Evolutionary conservation across 2,329 filamentous ascomycete species (phyloP), one percentile per base, ranked within the genome.

Genomic region (Neonectria coccinea): DNA sequence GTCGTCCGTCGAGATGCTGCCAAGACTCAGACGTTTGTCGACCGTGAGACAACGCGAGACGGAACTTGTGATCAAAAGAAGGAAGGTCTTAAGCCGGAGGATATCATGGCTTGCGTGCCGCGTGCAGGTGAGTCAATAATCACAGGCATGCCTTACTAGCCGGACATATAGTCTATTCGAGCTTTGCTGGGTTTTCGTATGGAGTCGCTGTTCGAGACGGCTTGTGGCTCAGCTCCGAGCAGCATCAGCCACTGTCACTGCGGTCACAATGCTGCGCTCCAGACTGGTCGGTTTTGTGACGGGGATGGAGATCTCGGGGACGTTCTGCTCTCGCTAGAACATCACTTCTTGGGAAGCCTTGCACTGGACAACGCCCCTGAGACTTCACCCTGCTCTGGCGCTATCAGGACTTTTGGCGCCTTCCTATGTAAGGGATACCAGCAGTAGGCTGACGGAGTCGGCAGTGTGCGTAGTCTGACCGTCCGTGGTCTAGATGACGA

Each of bases 11-110:
- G 20, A 59, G 55, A 59, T 59, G 50, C 29, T 67, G 70, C 70
- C 72, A 73, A 74, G 69, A 55, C 65, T 59, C 56, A 60, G 62
- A 74, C 62, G 58, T 50, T 66, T 51, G 56, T 56, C 60, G 39
- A 59, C 51, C 45, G 57, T 70, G 71, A 70, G 65, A 74, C 70
- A 61, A 52, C 59, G 66, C 48, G 71, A 70, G 65, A 74, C 70
- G 61, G 51, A 56, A 67, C 48, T 52, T 31, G 48, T 42, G 61
- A 63, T 56, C 59, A 50, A 64, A 62, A 67, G 56, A 64, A 60
- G 56, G 50, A 64, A 68, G 62, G 59, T 52, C 41, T 47, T 62
- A 55, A 56, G 41, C 56, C 36, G 36, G 58, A 50, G 39, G 41
- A 56, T n/a, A 45, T 53, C 11, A 36, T 58, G 41, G 53, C 59